Evolutionary conservation across 345 rosid genomes (phyloP), one percentile per base, ranked within the genome.

Genomic region (Citrus maxima): DNA sequence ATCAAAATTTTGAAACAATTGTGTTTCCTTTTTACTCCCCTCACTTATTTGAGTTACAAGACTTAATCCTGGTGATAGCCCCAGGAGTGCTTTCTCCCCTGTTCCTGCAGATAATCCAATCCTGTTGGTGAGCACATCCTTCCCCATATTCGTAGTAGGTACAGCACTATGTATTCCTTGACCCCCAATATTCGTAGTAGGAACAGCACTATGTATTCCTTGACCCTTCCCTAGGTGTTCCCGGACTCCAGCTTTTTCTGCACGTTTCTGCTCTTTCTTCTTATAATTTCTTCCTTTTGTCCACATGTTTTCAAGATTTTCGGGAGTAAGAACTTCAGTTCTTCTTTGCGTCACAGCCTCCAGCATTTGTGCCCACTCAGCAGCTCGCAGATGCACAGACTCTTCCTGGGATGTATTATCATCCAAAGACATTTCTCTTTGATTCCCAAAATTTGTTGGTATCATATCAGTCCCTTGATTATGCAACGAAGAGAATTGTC

Each of bases 261-360:
- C 76, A 22, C 65, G 82, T 82, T 89, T 94, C 67, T 82, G 83
- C 88, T 94, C 98, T 82, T 88, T 92, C 88, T 72, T 91, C 83
- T 90, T 93, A 79, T 94, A 93, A 80, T 93, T 88, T 84, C 95
- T 92, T 87, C 99, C 99, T 88, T 89, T 94, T 2, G 98, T 88
- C 98, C 99, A 97, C 98, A 97, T 87, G 81, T 93, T 94, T 77
- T 97, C 99, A 77, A 97, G 98, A 89, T 97, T 97, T 86, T 97
- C 98, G 73, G 99, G 99, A 25, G 89, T 77, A 78, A 97, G 98
- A 90, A 97, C 86, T 90, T 97, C 98, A 30, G 97, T 87, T 91
- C 98, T 92, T 82, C 97, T 93, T 82, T 94, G 95, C 32, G 96
- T 92, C 12, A 94, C 97, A 2, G 89, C 96, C 87, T 94, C 97